Base-by-base conservation (phyloP, 345 rosid species). In the Bruguiera sexangula region DNA sequence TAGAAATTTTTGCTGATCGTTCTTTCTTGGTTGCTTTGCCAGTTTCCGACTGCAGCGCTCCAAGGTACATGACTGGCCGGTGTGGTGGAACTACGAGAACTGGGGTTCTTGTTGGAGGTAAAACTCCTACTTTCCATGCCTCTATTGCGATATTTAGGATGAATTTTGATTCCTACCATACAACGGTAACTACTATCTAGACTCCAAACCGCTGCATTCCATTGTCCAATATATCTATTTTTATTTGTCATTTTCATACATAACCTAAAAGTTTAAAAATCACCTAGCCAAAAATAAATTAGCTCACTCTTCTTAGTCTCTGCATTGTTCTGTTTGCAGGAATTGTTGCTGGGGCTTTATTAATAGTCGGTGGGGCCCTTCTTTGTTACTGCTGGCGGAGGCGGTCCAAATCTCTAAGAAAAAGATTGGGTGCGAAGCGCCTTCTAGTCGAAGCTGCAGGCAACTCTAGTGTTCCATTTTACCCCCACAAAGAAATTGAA, bases 381-480 rank as follows among this genome's bases (percentile, higher is more conserved):
- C 51, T 83, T 51, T 83, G 83, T 63, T 83, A 70, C 79, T 89
- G 78, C 70, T 29, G 75, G 36, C 69, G 79, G 62, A 73, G 74
- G 39, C 72, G 81, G 24, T 84, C 90, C 51, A 24, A 68, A 66
- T 75, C 86, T 56, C 53, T 71, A 71, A 81, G 82, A 79, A 87
- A 73, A 69, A 83, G 73, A 60, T 73, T n/a, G 19, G 86, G 91
- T 63, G 93, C 88, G 29, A 89, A 78, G 64, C 96, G 93, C 66
- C 97, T 91, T 67, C 70, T 94, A 16, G 78, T 56, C 7, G 86
- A 87, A 82, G 93, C 94, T 46, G 88, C 96, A 6, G 97, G 96
- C 50, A 91, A 79, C 86, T 83, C 82, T 2, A 87, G 90, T 66
- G 84, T 94, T 32, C 89, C 93, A 0, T 84, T 87, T 62, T 88